These are phyloP conservation scores for Wallemia ichthyophaga DNA, from an alignment of 1,284 basidiomycete species.

Conservation along the genomic window DNA sequence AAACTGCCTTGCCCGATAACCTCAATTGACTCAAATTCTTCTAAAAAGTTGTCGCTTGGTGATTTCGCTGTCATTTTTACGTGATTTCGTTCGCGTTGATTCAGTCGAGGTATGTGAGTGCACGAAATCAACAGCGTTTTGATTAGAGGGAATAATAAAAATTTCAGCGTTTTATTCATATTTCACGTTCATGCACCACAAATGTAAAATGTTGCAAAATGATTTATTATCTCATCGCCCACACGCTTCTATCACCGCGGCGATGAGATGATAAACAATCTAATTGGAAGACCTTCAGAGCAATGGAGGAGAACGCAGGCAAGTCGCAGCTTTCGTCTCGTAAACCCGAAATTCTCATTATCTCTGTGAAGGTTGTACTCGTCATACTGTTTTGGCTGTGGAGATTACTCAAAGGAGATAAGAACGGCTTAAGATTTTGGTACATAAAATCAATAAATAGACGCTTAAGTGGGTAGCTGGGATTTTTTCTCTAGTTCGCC, in stretches of 20 bases:
- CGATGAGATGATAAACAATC: constrained; percentile 42
- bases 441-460: constrained; percentile 10
- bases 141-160: too few relatives aligned
- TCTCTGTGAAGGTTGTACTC: constrained; percentile 31
- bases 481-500: not conserved
- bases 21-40: constrained; percentile 57
- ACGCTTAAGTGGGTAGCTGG: constrained; percentile 12
- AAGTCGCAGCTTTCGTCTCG: constrained; percentile 4
- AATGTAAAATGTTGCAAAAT: too few relatives aligned
- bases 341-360: constrained; percentile 1
- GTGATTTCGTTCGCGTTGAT: too few relatives aligned
- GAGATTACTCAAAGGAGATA: constrained; percentile 37
- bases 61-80: too few relatives aligned
- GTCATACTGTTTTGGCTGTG: constrained; percentile 72
- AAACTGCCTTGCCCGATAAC: constrained; percentile 92
- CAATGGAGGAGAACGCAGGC: constrained; percentile 47
- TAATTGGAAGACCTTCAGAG: constrained; percentile 41
- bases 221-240: too few relatives aligned
- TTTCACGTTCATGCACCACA: too few relatives aligned
- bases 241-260: too few relatives aligned
- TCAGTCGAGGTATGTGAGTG: too few relatives aligned
- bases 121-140: too few relatives aligned
- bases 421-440: constrained; percentile 18
- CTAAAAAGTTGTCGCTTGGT: constrained; percentile 16
- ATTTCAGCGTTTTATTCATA: too few relatives aligned